Evolutionary conservation across 1,284 basidiomycete genomes (phyloP).

Genomic region (Puccinia coronata): DNA sequence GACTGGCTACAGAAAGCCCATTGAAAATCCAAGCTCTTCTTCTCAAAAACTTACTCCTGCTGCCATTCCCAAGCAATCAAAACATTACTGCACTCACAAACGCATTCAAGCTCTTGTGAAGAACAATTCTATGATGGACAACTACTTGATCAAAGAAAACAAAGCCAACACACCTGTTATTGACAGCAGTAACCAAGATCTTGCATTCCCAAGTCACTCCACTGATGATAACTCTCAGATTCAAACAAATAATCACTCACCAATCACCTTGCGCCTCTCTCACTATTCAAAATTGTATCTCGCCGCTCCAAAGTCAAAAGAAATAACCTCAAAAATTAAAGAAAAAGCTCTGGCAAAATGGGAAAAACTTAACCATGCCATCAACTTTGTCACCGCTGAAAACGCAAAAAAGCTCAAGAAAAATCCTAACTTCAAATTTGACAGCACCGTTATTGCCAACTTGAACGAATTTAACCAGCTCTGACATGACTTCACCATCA

Average conservation of each 20-base stretch:
- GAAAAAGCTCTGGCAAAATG: background rate
- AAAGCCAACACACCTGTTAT: background rate
- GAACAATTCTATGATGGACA: background rate
- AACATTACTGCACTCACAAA: background rate
- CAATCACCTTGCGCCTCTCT: background rate
- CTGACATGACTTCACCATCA: background rate
- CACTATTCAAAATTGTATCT: background rate
- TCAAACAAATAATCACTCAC: background rate
- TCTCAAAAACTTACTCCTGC: background rate
- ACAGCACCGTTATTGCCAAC: background rate
- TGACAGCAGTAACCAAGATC: background rate
- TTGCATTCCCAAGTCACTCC: background rate
- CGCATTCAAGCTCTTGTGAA: background rate
- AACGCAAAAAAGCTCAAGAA: background rate
- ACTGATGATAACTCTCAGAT: background rate
- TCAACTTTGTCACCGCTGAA: background rate
- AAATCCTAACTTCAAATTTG: background rate
- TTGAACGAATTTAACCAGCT: background rate
- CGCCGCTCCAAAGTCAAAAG: background rate
- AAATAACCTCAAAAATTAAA: background rate
- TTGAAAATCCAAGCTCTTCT: background rate
- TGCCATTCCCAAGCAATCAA: background rate
- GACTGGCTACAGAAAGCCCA: background rate
- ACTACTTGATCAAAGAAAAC: background rate
- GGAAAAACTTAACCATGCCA: background rate